phyloP scores from a whole-genome alignment of 2,329 filamentous ascomycete genomes.

The Colletotrichum kahawae region DNA sequence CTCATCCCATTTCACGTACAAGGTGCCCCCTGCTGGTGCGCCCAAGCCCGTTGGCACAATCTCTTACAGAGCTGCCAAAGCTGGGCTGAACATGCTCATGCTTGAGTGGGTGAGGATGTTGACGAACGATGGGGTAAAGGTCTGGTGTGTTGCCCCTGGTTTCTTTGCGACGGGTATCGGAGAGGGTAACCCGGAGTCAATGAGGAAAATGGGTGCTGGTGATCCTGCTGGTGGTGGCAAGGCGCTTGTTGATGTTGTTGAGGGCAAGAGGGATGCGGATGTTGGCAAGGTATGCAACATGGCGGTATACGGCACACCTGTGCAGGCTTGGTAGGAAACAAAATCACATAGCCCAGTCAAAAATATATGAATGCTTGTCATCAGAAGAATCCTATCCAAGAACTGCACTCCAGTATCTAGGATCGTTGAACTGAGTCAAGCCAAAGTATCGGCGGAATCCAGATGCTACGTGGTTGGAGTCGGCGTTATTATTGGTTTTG shows the following conservation, averaged over 20 bases:
- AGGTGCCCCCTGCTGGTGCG: background rate
- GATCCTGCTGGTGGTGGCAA: background rate
- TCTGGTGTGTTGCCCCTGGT: background rate
- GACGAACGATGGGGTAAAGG: background rate
- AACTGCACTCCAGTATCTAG: no score
- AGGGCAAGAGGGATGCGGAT: background rate
- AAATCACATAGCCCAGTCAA: fast-evolving
- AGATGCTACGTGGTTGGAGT: background rate
- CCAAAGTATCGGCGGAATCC: background rate
- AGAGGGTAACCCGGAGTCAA: background rate
- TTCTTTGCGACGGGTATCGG: background rate
- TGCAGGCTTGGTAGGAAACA: background rate
- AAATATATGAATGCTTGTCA: fast-evolving
- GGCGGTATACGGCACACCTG: background rate
- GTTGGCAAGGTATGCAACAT: background rate
- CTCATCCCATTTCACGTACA: background rate
- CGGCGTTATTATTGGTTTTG: background rate
- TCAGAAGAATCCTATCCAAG: no score
- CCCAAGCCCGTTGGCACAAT: background rate
- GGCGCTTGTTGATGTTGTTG: background rate
- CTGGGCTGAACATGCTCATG: background rate
- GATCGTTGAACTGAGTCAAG: background rate
- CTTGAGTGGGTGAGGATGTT: background rate
- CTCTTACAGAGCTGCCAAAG: background rate
- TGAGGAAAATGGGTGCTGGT: background rate